Base-by-base conservation (phyloP, 1,139 yeast genomes). In the Blastobotrys elegans region DNA sequence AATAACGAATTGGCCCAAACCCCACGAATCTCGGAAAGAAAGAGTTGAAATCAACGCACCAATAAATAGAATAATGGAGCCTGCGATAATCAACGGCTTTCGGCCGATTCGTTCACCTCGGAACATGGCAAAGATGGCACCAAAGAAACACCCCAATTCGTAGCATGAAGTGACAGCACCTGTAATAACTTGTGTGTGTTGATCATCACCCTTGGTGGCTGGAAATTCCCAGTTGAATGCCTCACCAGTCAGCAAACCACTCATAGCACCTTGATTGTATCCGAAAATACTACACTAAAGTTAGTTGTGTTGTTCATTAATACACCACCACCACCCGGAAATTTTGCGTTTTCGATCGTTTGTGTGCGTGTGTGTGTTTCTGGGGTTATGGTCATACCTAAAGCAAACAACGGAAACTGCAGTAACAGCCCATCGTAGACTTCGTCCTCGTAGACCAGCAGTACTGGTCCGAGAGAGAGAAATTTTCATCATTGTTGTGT, bases 111-210 rank as follows among this genome's bases (percentile, higher is more conserved):
- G 44, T 44, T 65, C 68, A 52, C 69, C 69, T 27, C 58, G 52
- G 32, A 77, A 69, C 67, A 83, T 74, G 8, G 85, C 84, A 54
- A 80, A 74, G 55, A 60, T 53, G 31, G 89, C 88, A 56, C 95
- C 94, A 56, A 78, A 74, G 70, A 84, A 80, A 72, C 90, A 84
- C 20, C 95, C 94, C 48, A 85, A 64, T 63, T 84, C 92, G 64
- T 83, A 84, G 66, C 84, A 80, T 0, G 89, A 72, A 3, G 87
- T 82, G 33, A 82, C 84, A 6, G 84, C 85, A 68, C 92, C 90
- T 64, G 82, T 67, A 11, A 61, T 47, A 4, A 63, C 67, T 16
- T 63, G 52, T 5, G 58, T 58, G 46, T 61, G 64, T 36, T 48
- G 49, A 3, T 45, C 37, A 16, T 48, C 46, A 30, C 61, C 61